Base-by-base conservation (phyloP, 2,329 filamentous ascomycete species). In the Cytospora mali region DNA sequence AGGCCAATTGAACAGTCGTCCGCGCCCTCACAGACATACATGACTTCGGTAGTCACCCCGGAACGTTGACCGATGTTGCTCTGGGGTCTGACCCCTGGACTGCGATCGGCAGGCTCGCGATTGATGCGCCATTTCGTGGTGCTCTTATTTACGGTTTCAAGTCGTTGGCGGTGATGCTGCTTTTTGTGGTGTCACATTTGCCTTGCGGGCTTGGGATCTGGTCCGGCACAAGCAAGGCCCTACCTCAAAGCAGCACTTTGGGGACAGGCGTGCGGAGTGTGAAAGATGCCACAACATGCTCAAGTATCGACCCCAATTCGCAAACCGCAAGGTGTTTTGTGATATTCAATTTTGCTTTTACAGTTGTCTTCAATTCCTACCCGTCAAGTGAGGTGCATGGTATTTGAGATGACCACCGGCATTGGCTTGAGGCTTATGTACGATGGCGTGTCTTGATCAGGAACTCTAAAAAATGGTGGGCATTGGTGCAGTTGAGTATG, bases 231-330 rank as follows among this genome's bases (percentile, higher is more conserved):
- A 49, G 35, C 39, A 49, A 48, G 21, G 14, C n/a, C 4, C 10
- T 54, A 29, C 23, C 50, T 18, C 25, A 33, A 49, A 54, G 42
- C 58, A 60, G 50, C 50, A 25, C 39, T 48, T 35, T 16, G 7
- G 35, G 21, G 28, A 49, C 23, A 25, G 58, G 21, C 28, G n/a
- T 21, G 33, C 29, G 35, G 16, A 27, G n/a, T 1, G 2, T n/a
- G 51, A 23, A n/a, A 9, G 10, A 7, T 13, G 51, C 27, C 29
- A 33, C n/a, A 46, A 21, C n/a, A 23, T 23, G 42, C 16, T n/a
- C 13, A 23, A 10, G n/a, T 23, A 13, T 11, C 42, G 9, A 10
- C 7, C n/a, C n/a, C 42, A 23, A 21, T 46, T 10, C 21, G n/a
- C 42, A 23, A 46, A 23, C n/a, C 14, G n/a, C 42, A 46, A 21